Evolutionary conservation across 257 asterid species (phyloP).

Genomic region (Coffea canephora): DNA sequence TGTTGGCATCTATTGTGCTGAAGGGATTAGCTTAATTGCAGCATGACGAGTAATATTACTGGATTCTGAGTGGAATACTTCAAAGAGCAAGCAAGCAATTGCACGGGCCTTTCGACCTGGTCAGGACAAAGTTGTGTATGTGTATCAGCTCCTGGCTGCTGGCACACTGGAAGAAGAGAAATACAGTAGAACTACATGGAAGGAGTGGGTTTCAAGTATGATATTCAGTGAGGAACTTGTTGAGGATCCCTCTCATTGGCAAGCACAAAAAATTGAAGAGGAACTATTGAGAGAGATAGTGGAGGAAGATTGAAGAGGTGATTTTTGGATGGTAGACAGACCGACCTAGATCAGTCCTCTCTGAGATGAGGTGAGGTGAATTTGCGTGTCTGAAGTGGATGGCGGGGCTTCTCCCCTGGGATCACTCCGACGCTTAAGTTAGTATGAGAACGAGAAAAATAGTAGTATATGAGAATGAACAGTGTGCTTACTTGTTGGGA

Average conservation of each 20-base stretch:
- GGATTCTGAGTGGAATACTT: constrained; percentile 97
- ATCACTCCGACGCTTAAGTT: too few relatives aligned
- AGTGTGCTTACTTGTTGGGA: too few relatives aligned
- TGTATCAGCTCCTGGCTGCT: constrained; percentile 80
- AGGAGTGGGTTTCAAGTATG: constrained; percentile 99
- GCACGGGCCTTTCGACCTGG: constrained; percentile 96
- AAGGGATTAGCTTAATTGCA: constrained; percentile 91
- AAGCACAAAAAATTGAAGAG: constrained; percentile 90
- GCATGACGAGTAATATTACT: constrained; percentile 87
- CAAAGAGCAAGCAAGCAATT: constrained; percentile 95
- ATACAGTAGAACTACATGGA: constrained; percentile 89
- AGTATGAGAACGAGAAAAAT: too few relatives aligned
- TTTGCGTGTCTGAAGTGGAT: too few relatives aligned
- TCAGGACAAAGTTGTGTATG: constrained; percentile 91
- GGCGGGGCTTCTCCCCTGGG: too few relatives aligned
- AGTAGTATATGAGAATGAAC: too few relatives aligned
- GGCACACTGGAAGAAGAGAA: constrained; percentile 92
- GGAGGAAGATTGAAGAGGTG: constrained; percentile 51
- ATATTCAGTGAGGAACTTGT: constrained; percentile 89
- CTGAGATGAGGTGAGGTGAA: too few relatives aligned
- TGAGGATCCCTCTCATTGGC: constrained; percentile 97
- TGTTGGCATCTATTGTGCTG: constrained; percentile 97
- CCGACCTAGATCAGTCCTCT: too few relatives aligned
- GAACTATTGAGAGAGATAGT: constrained; percentile 90
- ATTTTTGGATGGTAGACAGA: too few relatives aligned